A percentile compares a stretch with the other conserved stretches of the same genome.
Evolutionary conservation across 495 filamentous ascomycete genomes (phyloP).

Genomic region (Aspergillus panamensis): DNA sequence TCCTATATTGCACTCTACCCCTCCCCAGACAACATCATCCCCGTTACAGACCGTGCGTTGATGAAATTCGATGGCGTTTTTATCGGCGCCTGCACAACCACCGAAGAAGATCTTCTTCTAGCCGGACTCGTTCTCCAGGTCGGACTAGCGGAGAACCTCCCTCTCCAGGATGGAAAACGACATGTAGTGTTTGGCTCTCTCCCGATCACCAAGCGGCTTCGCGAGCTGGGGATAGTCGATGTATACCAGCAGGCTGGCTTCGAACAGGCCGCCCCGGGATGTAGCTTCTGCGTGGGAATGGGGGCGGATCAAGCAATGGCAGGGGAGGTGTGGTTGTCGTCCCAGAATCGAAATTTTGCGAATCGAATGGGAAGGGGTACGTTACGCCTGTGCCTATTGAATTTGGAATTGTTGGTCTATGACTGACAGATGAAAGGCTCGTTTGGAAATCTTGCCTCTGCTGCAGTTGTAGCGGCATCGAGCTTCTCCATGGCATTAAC

Average conservation of each 20-base stretch:
- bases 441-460: conserved; percentile 39
- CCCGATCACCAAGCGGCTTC: conserved; percentile 35
- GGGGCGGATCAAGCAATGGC: conserved; percentile 36
- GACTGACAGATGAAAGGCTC: conserved; percentile 27
- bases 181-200: conserved; percentile 40
- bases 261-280: conserved; percentile 40
- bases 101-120: conserved; percentile 46
- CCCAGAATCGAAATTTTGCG: conserved; percentile 47
- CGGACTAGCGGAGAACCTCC: conserved; percentile 31
- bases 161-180: conserved; percentile 31
- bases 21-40: conserved; percentile 45
- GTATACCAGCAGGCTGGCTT: conserved; percentile 43
- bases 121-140: conserved; percentile 38
- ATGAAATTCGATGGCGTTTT: conserved; percentile 44
- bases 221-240: conserved; percentile 30
- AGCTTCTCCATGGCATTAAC: conserved; percentile 37
- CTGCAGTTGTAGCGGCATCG: conserved; percentile 42
- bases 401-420: too few species aligned
- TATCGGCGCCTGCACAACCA: conserved; percentile 49
- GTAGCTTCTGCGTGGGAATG: conserved; percentile 49
- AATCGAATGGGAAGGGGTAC: conserved; percentile 48
- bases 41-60: conserved; percentile 28
- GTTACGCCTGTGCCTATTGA: background rate
- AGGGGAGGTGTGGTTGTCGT: conserved; percentile 45
- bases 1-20: conserved; percentile 41